These are phyloP conservation scores for Neoboletus magnificus DNA, from an alignment of 768 basidiomycete species.

Conservation along the genomic window DNA sequence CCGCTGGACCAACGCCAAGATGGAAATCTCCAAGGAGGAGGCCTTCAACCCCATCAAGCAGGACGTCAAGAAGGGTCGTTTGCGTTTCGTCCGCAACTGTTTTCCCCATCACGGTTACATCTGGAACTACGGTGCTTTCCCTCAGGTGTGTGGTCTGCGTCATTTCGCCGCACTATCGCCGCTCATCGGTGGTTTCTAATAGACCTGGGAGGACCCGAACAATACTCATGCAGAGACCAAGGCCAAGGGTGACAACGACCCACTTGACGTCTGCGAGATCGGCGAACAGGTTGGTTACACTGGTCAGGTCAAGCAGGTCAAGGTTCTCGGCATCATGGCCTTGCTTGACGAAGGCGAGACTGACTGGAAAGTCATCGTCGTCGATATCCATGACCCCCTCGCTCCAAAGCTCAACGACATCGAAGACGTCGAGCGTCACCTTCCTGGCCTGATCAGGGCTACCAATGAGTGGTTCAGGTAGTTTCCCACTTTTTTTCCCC, in stretches of 20 bases:
- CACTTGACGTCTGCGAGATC: slow-evolving; percentile 99
- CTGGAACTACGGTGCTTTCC: slow-evolving; percentile 99
- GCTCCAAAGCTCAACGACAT: slow-evolving; percentile 97
- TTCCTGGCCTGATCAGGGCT: slow-evolving; percentile 93
- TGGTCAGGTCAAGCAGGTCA: slow-evolving; percentile 99
- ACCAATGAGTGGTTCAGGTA: slow-evolving; percentile 99
- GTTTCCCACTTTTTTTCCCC: slow-evolving; percentile 8
- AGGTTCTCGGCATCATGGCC: slow-evolving; percentile 99
- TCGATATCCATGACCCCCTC: slow-evolving; percentile 93
- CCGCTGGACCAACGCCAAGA: slow-evolving; percentile 99
- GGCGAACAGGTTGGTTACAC: slow-evolving; percentile 97
- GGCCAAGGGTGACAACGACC: slow-evolving; percentile 98
- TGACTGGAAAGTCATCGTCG: slow-evolving; percentile 99
- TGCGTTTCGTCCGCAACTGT: slow-evolving; percentile 98
- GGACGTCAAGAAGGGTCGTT: slow-evolving; percentile 93
- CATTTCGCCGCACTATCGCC: neutral
- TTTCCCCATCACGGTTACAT: slow-evolving; percentile 99
- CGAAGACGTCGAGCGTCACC: slow-evolving; percentile 97
- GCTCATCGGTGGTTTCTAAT: neutral
- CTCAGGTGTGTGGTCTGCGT: slow-evolving; percentile 58
- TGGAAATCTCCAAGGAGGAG: slow-evolving; percentile 99
- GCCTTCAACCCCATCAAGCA: slow-evolving; percentile 99
- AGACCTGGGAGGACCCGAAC: slow-evolving; percentile 98
- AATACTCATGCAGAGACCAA: slow-evolving; percentile 92
- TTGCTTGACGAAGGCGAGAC: slow-evolving; percentile 99